Base-by-base conservation (phyloP, 352 stramenopile genomes). In the Aphanomyces astaci region DNA sequence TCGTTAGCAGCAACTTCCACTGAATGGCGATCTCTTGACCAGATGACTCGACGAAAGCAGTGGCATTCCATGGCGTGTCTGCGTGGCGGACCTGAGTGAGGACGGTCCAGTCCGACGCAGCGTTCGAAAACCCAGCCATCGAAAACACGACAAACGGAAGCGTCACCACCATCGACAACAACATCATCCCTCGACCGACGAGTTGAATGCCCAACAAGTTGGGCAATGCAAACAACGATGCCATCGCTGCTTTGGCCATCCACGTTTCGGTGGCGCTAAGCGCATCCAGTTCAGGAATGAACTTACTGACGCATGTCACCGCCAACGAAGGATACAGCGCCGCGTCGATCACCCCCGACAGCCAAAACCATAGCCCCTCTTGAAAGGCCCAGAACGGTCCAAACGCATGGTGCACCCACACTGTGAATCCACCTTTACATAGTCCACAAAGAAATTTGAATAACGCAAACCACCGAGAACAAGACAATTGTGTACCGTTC, bases 381-480 rank as follows among this genome's bases (percentile, higher is more conserved):
- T 92, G 82, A 69, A 90, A 94, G 19, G 76, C 84, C 84, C 83
- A 92, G 71, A 92, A 95, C 0, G 84, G 77, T 2, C 92, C 92
- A 79, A 96, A 97, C 0, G 92, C 89, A 65, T 92, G 79, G 55
- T 95, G 76, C 7, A 97, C 87, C 94, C 94, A 98, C 5, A 92
- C 80, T 10, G 95, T 90, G 73, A 89, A 96, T 52, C 80, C 89
- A 63, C 75, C 78, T 54, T 77, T 71, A 70, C 19, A 55, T 5
- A 55, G 9, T 25, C 39, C 49, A 19, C 64, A 17, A 46, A 10
- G 49, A 13, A 32, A 49, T 59, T 13, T 27, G 22, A 11, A 71
- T n/a, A n/a, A n/a, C n/a, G n/a, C n/a, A n/a, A n/a, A n/a, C n/a
- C n/a, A n/a, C n/a, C n/a, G n/a, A n/a, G n/a, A n/a, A n/a, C n/a